Base-by-base conservation (phyloP, 176 grass and related monocot species). In the Tillandsia leiboldiana region DNA sequence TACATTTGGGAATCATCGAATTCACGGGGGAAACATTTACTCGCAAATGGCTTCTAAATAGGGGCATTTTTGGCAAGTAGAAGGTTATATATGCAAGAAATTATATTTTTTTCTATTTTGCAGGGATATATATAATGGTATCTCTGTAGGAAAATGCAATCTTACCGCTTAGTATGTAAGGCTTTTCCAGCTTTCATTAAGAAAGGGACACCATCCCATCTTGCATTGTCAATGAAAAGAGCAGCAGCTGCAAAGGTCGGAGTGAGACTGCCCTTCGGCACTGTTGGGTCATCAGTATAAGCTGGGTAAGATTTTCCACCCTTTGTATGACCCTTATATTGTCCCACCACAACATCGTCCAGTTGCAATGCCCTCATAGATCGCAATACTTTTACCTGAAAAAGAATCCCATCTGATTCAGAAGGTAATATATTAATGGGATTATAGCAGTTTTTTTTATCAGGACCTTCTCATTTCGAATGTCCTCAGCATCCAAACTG, bases 121-220 rank as follows among this genome's bases (percentile, higher is more conserved):
- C 29, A 56, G 12, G n/a, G 10, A 56, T n/a, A 12, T 13, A 18
- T 12, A 48, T 33, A 78, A 14, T 1, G 59, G 10, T 51, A 65
- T 3, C 15, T 50, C 17, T 0, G 51, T 6, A 26, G n/a, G 10
- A 83, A 65, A 51, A 26, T 51, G 23, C 23, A 48, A 63, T 17
- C 17, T 65, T 64, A 87, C 89, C 81, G 66, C 24, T 76, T 73
- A 0, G 63, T 83, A 71, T 96, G 79, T 70, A 96, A 81, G n/a
- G 92, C 92, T 80, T 96, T 96, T 63, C 92, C 92, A 48, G 92
- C 86, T 51, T 96, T 96, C 86, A 92, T 89, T 13, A 96, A 78
- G 81, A 96, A 96, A 11, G 92, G 92, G 6, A 96, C 88, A 59
- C 88, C 88, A 75, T 91, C 92, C 92, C 92, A 96, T 71, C 92